Evolutionary conservation across 192 early-diverging fungal species (phyloP), one percentile per base, ranked within the genome.

Genomic region (Backusella sp.): DNA sequence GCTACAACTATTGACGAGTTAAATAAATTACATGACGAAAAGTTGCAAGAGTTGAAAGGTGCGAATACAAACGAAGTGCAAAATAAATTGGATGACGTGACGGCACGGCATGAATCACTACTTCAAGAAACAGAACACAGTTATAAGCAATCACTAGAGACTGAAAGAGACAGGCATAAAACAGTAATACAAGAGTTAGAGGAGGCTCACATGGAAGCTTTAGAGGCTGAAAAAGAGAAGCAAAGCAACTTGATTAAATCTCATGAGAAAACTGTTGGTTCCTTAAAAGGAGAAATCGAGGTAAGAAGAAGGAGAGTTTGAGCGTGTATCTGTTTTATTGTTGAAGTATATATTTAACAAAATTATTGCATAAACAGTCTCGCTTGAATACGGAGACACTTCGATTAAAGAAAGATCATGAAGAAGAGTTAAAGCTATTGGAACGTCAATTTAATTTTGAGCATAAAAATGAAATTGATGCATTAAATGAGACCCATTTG

Each of bases 211-310:
- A 69, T 12, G 0, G 0, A 41, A 69, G 11, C 19, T 21, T 8
- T 69, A n/a, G 68, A 41, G 12, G n/a, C 19, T 39, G 68, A 35
- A 23, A 69, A 23, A 41, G 68, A 69, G n/a, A 35, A 69, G 11
- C 35, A 69, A 23, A 23, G 12, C 9, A 69, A 35, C n/a, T 41
- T 37, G n/a, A 23, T 69, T n/a, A 36, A 41, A 12, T 35, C n/a
- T 3, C 68, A 39, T 12, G 21, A 35, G 21, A 69, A 36, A 12
- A 23, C 68, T 9, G 26, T 62, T 8, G 23, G 12, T 62, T 23
- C 56, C 7, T 62, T 62, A 62, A 62, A 26, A 62, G 56, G 56
- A 62, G 56, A 62, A 62, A 23, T 62, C 23, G 56, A 62, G 56
- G 56, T 62, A 62, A 62, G 56, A 62, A 28, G 21, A 12, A 11